phyloP scores from a whole-genome alignment of 1,284 basidiomycete species.

The Ustanciosporium gigantosporum region DNA sequence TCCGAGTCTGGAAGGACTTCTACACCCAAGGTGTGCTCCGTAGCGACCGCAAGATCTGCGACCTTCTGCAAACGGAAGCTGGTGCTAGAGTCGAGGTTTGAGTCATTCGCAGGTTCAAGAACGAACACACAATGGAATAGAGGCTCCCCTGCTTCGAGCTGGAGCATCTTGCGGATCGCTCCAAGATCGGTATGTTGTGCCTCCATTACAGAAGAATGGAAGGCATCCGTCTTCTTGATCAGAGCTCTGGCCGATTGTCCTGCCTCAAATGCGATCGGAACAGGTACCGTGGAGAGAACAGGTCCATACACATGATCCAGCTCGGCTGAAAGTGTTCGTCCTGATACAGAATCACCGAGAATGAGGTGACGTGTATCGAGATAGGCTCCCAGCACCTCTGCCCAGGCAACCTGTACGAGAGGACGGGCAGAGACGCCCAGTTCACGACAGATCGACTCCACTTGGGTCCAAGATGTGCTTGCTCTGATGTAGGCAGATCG shows the following conservation, averaged over 20 bases:
- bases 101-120: slow-evolving; percentile 39
- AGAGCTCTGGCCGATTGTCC: slow-evolving; percentile 17
- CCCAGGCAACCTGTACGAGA: slow-evolving; percentile 60
- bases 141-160: slow-evolving; percentile 36
- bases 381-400: slow-evolving; percentile 51
- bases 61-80: slow-evolving; percentile 17
- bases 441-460: slow-evolving; percentile 33
- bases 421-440: slow-evolving; percentile 57
- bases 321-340: slow-evolving; percentile 30
- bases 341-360: slow-evolving; percentile 56
- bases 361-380: slow-evolving; percentile 49
- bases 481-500: slow-evolving; percentile 14
- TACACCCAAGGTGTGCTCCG: slow-evolving; percentile 54
- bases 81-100: background rate
- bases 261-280: slow-evolving; percentile 33
- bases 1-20: slow-evolving; percentile 40
- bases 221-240: slow-evolving; percentile 29
- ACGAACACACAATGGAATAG: slow-evolving; percentile 59
- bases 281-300: slow-evolving; percentile 54
- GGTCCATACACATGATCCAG: slow-evolving; percentile 49
- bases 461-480: slow-evolving; percentile 16
- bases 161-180: slow-evolving; percentile 50
- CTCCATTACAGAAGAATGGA: slow-evolving; percentile 37
- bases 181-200: slow-evolving; percentile 41
- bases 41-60: slow-evolving; percentile 44